Evolutionary conservation across 2,329 filamentous ascomycete genomes (phyloP).

Genomic region (Paraphoma chrysanthemicola): DNA sequence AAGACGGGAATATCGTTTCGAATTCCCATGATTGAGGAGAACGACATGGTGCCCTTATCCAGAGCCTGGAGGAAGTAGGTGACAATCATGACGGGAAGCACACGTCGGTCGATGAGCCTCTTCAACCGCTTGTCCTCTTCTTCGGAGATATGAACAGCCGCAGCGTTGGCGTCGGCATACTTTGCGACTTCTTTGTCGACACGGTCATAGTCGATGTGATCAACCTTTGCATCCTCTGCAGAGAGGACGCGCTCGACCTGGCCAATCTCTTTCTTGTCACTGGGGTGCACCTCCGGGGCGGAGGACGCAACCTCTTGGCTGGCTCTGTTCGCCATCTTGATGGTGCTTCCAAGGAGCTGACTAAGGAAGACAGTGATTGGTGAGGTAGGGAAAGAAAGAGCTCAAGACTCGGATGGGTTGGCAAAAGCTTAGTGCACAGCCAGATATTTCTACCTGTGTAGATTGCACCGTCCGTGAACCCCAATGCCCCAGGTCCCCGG

Average conservation of each 20-base stretch:
- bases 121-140: constrained; percentile 69
- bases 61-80: constrained; percentile 75
- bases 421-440: constrained; percentile 17
- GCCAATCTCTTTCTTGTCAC: constrained; percentile 43
- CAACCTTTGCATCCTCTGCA: constrained; percentile 55
- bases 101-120: constrained; percentile 69
- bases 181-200: constrained; percentile 75
- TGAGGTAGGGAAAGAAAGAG: constrained; percentile 12
- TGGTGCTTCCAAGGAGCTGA: constrained; percentile 14
- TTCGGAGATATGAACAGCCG: constrained; percentile 61
- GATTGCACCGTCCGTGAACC: constrained; percentile 20
- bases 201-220: constrained; percentile 63
- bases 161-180: constrained; percentile 64
- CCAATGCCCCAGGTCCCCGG: constrained; percentile 25
- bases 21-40: constrained; percentile 69
- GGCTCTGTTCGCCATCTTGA: constrained; percentile 27
- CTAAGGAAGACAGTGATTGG: constrained; percentile 14
- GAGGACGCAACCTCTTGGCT: constrained; percentile 23
- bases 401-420: constrained; percentile 25
- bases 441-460: constrained; percentile 33
- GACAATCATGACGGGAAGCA: constrained; percentile 73
- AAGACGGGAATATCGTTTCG: constrained; percentile 47
- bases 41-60: constrained; percentile 72
- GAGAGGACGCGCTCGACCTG: constrained; percentile 60
- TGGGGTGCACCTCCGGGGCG: constrained; percentile 21